Evolutionary conservation across 257 asterid genomes (phyloP), one percentile per base, ranked within the genome.

Genomic region (Echites panduratus): DNA sequence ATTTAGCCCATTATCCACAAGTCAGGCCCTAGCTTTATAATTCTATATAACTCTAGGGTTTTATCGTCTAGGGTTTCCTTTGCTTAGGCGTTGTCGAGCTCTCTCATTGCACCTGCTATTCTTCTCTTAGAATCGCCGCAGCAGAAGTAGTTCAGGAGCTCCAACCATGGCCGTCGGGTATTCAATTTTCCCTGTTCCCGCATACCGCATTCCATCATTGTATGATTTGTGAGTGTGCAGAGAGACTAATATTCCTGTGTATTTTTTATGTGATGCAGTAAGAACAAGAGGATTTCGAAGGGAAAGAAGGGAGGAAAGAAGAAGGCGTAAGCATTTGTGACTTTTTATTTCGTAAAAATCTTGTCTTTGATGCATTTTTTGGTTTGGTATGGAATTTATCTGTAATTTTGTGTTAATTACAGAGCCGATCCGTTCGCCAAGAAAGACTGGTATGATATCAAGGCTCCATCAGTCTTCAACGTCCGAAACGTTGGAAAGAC

Each of bases 141-240:
- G 43, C 59, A 48, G 59, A 47, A 47, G 52, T 53, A 73, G 65
- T 82, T 63, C 75, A 76, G 73, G 80, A 75, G 78, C 80, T 48
- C 73, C 61, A 71, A 81, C 16, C 85, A 90, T 90, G 97, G 97
- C 97, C 77, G 97, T 90, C 82, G 96, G 96, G 95, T 90, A 88
- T 22, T 14, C 54, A 43, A 17, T 58, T 45, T 29, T 40, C 44
- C 41, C 75, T 64, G 1, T 50, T 22, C 20, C 27, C 9, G 20
- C 44, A 58, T 27, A 63, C 43, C 41, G n/a, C 7, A 58, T 66
- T 26, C 32, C 20, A 0, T 7, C 20, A 22, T 44, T 47, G 14
- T 67, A 45, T 45, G 69, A 17, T n/a, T 48, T 45, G 11, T 0
- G n/a, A n/a, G 14, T 45, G 20, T 69, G 16, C 0, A 2, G 14